Base-by-base conservation (phyloP, 257 asterid genomes). In the Scutellaria barbata region DNA sequence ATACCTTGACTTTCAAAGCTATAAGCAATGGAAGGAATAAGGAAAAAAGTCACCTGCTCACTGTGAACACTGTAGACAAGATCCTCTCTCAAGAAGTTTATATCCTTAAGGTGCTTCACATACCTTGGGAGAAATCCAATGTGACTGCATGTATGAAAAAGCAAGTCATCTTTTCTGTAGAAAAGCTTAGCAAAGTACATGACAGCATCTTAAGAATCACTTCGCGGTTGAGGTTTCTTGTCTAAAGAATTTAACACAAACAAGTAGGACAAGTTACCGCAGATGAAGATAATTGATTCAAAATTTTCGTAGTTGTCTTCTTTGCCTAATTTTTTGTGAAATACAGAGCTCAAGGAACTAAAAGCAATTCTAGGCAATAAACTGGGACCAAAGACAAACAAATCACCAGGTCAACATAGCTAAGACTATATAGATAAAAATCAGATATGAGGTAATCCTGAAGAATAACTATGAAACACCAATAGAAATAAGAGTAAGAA, bases 51-150 rank as follows among this genome's bases (percentile, higher is more conserved):
- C 82, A 91, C 99, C 95, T 89, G 90, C 81, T 84, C 90, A 76
- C 99, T 94, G 83, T 94, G 99, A 79, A 84, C 67, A 64, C 96
- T 87, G 80, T 79, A 89, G 76, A 86, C 47, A 75, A 91, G 80
- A 81, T 94, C 97, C 78, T 94, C 99, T 77, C 96, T 84, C 41
- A 94, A 78, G 83, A 94, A 89, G 81, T 82, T 81, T 43, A 89
- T 86, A 43, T 88, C 93, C 75, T 91, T 94, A 14, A 94, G 89
- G 67, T 5, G 84, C 76, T 79, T 86, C 82, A 94, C 89, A 68
- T 76, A 82, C 78, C 81, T 83, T 3, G 96, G 81, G 71, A 94
- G 97, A 82, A 94, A 91, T 53, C 99, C 99, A 56, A 72, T 54
- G 77, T 94, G 98, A 76, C 99, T 94, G 86, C 77, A 75, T 30